A percentile compares a stretch with the other conserved stretches of the same genome.
Conservation (phyloP, 345 rosid genomes). For the Fremontodendron californicum region DNA sequence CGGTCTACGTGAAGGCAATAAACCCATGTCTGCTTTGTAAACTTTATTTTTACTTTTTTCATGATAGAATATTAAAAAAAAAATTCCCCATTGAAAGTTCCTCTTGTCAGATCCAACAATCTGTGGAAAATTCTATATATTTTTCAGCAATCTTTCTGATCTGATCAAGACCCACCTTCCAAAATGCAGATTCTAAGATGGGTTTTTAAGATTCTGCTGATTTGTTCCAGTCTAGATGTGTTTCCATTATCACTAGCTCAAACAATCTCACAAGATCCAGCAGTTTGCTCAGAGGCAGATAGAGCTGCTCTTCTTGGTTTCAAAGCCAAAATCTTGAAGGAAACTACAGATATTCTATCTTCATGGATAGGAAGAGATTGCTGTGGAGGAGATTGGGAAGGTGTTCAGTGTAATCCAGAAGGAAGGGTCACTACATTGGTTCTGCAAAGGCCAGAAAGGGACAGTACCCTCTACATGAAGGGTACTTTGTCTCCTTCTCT, state of each 20-base stretch:
- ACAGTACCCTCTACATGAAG: conserved; percentile 53
- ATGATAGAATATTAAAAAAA: conserved; percentile 13
- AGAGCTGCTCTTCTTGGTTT: conserved; percentile 66
- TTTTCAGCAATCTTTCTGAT: conserved; percentile 14
- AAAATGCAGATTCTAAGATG: conserved; percentile 61
- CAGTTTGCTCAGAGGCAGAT: conserved; percentile 55
- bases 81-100: conserved; percentile 27
- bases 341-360: conserved; percentile 57
- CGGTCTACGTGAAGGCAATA: conserved; percentile 54
- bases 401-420: conserved; percentile 63
- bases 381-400: conserved; percentile 88
- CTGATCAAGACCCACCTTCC: conserved; percentile 45
- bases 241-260: conserved; percentile 24
- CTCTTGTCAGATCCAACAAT: conserved; percentile 31
- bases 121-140: conserved; percentile 3
- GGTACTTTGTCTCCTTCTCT: conserved; percentile 72
- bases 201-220: conserved; percentile 50
- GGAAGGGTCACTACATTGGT: conserved; percentile 65
- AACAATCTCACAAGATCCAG: neutral
- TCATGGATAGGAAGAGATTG: conserved; percentile 78
- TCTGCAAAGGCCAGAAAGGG: conserved; percentile 45
- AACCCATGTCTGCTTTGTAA: conserved; percentile 26
- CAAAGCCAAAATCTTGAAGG: conserved; percentile 63
- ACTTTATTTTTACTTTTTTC: conserved; percentile 27
- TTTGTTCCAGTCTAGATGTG: conserved; percentile 26